These are phyloP conservation scores for Melanomma pulvis-pyrius DNA, from an alignment of 495 filamentous ascomycete species.

Conservation along the genomic window DNA sequence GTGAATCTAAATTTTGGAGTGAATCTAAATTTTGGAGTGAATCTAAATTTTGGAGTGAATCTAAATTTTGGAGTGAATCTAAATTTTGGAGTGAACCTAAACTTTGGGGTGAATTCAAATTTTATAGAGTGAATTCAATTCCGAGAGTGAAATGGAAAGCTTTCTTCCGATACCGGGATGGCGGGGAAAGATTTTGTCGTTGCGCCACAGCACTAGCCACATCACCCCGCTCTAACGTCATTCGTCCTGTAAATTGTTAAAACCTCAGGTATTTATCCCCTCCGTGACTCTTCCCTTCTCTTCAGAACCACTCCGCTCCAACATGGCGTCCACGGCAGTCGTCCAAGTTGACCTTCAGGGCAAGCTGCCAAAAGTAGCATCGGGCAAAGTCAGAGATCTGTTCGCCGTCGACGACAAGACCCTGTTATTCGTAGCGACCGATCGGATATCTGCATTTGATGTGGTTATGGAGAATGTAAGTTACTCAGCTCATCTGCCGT, in stretches of 20 bases:
- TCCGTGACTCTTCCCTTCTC: not conserved
- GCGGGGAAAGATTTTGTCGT: not conserved
- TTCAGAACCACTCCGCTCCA: not conserved
- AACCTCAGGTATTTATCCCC: not conserved
- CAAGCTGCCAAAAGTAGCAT: conserved; percentile 59
- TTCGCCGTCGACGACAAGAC: conserved; percentile 74
- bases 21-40: no score
- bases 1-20: no score
- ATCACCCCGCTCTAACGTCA: not conserved
- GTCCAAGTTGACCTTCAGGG: conserved; percentile 58
- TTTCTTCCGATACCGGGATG: not conserved
- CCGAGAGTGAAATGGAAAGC: not conserved
- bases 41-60: no score
- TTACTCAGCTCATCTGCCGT: not conserved
- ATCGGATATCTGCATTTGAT: conserved; percentile 95
- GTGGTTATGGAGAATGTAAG: conserved; percentile 82
- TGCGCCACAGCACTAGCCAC: conserved; percentile 3
- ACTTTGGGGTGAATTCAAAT: no score
- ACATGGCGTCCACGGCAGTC: conserved; percentile 51
- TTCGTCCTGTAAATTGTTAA: not conserved
- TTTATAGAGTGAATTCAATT: no score
- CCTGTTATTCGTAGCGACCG: conserved; percentile 84
- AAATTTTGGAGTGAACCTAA: no score
- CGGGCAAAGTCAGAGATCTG: conserved; percentile 82
- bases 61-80: no score